A percentile compares a stretch with the other conserved stretches of the same genome.
These are phyloP conservation scores for Casuarina glauca DNA, from an alignment of 306 rosid genomes.

Conservation along the genomic window DNA sequence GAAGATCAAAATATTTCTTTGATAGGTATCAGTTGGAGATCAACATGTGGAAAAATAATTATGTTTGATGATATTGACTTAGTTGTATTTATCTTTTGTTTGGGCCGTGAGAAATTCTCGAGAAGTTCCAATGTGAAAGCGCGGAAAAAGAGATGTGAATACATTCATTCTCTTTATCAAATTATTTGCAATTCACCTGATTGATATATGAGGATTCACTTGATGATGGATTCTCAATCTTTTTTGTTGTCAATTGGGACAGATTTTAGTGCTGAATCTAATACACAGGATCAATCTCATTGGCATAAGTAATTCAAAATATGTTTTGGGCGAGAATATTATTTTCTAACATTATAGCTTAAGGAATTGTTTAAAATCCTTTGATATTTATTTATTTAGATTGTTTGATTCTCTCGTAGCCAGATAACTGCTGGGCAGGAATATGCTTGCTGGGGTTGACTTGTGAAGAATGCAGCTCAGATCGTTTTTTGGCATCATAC, in stretches of 20 bases:
- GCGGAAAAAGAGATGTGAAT: not conserved
- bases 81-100: not conserved
- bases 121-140: not conserved
- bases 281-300: not conserved
- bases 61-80: not conserved
- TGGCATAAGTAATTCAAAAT: not conserved
- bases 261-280: not conserved
- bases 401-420: conserved; percentile 47
- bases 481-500: conserved; percentile 67
- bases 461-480: conserved; percentile 69
- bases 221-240: not conserved
- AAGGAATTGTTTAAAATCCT: not conserved
- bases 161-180: not conserved
- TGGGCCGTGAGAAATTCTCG: not conserved
- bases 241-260: not conserved
- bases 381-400: conserved; percentile 20
- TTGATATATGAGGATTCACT: not conserved
- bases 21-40: too few relatives aligned
- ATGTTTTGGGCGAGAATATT: not conserved
- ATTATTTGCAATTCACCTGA: not conserved
- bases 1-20: too few relatives aligned
- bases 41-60: too few relatives aligned
- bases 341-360: not conserved
- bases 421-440: conserved; percentile 94
- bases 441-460: conserved; percentile 79